These are phyloP conservation scores for Tylopilus sp. DNA, from an alignment of 1,284 basidiomycete species.

Conservation along the genomic window DNA sequence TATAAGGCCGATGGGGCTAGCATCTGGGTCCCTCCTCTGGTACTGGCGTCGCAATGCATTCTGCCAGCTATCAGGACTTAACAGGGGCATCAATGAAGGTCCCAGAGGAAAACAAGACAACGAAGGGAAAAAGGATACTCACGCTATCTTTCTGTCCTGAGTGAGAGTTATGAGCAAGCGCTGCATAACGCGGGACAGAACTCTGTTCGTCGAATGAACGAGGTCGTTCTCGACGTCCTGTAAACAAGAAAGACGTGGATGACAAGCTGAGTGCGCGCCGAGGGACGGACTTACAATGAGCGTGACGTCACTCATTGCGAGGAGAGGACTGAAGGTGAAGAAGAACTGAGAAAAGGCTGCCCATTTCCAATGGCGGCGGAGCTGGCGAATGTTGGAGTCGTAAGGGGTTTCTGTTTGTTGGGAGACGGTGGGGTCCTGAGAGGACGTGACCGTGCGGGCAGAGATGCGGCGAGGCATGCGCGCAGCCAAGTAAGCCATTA, in stretches of 20 bases:
- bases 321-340: slow-evolving; percentile 66
- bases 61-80: slow-evolving; percentile 74
- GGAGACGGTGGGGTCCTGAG: slow-evolving; percentile 24
- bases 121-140: slow-evolving; percentile 33
- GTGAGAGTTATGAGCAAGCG: slow-evolving; percentile 67
- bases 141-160: slow-evolving; percentile 79
- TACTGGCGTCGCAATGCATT: slow-evolving; percentile 68
- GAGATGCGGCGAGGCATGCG: slow-evolving; percentile 38
- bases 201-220: slow-evolving; percentile 51
- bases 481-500: slow-evolving; percentile 37
- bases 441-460: slow-evolving; percentile 25
- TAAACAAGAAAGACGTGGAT: slow-evolving; percentile 12
- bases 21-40: slow-evolving; percentile 59
- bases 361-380: slow-evolving; percentile 77
- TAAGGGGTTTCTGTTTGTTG: slow-evolving; percentile 33
- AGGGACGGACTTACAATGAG: slow-evolving; percentile 48
- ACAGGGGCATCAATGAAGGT: slow-evolving; percentile 17
- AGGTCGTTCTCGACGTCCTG: slow-evolving; percentile 79
- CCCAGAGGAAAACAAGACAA: slow-evolving; percentile 12
- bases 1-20: slow-evolving; percentile 62
- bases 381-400: slow-evolving; percentile 42
- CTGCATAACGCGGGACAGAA: slow-evolving; percentile 69
- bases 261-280: slow-evolving; percentile 1
- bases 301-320: slow-evolving; percentile 62
- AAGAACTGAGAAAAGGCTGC: slow-evolving; percentile 80